Percentiles rank a stretch among this genome's conserved stretches.
phyloP scores from a whole-genome alignment of 1,284 basidiomycete genomes.

The Rhodotorula sp. region DNA sequence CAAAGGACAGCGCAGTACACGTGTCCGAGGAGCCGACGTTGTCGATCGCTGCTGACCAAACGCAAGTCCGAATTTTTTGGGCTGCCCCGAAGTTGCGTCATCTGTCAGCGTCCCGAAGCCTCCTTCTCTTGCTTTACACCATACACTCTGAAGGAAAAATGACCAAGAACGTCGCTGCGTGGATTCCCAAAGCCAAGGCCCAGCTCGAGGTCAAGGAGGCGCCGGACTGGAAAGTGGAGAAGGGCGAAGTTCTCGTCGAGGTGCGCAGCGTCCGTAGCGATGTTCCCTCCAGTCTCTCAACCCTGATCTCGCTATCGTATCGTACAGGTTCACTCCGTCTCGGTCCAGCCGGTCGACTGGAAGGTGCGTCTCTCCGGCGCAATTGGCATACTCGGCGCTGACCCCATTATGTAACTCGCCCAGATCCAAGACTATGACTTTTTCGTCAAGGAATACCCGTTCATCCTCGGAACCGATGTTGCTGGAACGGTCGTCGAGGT shows the following conservation, averaged over 20 bases:
- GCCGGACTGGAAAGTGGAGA: background rate
- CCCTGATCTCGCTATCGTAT: background rate
- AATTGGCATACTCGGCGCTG: background rate
- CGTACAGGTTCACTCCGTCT: slow-evolving; percentile 14
- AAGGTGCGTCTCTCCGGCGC: slow-evolving; percentile 1
- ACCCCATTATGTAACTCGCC: background rate
- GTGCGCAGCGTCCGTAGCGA: background rate
- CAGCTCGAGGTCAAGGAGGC: slow-evolving; percentile 11
- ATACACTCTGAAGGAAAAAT: too few species aligned
- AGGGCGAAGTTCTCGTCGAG: slow-evolving; percentile 21
- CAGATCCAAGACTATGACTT: slow-evolving; percentile 21
- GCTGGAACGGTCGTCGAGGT: slow-evolving; percentile 54
- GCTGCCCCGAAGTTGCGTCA: too few species aligned
- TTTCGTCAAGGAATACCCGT: slow-evolving; percentile 21
- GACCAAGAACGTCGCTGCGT: slow-evolving; percentile 10
- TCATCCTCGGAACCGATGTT: slow-evolving; percentile 27
- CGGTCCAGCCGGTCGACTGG: slow-evolving; percentile 25
- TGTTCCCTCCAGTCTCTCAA: background rate
- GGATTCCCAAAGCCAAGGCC: slow-evolving; percentile 1
- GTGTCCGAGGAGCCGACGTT: too few species aligned
- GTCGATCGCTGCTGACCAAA: too few species aligned
- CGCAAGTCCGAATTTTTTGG: too few species aligned
- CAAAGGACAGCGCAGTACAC: too few species aligned
- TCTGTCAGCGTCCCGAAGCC: too few species aligned
- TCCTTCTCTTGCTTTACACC: too few species aligned